A percentile compares a stretch with the other conserved stretches of the same genome.
Evolutionary conservation across 352 stramenopile species (phyloP).

Genomic region (Globisporangium abappressorium): DNA sequence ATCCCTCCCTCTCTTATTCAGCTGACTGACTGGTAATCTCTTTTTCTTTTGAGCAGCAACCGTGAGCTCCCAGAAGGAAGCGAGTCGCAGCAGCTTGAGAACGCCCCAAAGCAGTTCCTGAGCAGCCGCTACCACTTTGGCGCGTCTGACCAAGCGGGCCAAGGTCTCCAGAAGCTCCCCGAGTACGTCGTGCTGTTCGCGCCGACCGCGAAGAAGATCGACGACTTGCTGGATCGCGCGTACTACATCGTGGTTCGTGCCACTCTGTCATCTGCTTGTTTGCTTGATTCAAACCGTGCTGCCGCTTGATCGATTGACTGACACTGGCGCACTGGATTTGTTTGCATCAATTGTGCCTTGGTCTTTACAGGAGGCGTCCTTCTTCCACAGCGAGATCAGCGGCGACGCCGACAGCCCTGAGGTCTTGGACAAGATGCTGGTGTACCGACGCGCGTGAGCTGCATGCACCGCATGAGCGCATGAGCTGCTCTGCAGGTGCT

Average conservation of each 20-base stretch:
- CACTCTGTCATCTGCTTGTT: background rate
- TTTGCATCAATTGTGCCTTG: background rate
- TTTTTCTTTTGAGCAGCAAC: conserved; percentile 32
- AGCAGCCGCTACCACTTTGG: conserved; percentile 49
- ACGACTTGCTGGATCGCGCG: conserved; percentile 35
- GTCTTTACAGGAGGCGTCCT: conserved; percentile 38
- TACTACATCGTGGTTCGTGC: conserved; percentile 49
- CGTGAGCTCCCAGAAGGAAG: conserved; percentile 52
- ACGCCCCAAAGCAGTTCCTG: conserved; percentile 48
- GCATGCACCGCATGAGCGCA: background rate
- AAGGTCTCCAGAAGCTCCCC: conserved; percentile 33
- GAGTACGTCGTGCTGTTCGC: conserved; percentile 70
- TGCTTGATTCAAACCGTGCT: background rate
- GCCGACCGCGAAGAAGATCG: conserved; percentile 45
- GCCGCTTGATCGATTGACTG: background rate
- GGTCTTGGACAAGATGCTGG: conserved; percentile 57
- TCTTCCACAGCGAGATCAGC: conserved; percentile 68
- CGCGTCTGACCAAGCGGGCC: conserved; percentile 19
- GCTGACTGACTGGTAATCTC: background rate
- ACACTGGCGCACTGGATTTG: background rate
- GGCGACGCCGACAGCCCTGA: conserved; percentile 65
- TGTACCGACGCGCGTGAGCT: conserved; percentile 44
- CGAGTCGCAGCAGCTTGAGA: conserved; percentile 67
- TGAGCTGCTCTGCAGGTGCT: background rate
- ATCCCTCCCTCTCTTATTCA: too few species aligned